Evolutionary conservation across 352 stramenopile genomes (phyloP), one percentile per base, ranked within the genome.

Genomic region (Heterotrichella gracilis): DNA sequence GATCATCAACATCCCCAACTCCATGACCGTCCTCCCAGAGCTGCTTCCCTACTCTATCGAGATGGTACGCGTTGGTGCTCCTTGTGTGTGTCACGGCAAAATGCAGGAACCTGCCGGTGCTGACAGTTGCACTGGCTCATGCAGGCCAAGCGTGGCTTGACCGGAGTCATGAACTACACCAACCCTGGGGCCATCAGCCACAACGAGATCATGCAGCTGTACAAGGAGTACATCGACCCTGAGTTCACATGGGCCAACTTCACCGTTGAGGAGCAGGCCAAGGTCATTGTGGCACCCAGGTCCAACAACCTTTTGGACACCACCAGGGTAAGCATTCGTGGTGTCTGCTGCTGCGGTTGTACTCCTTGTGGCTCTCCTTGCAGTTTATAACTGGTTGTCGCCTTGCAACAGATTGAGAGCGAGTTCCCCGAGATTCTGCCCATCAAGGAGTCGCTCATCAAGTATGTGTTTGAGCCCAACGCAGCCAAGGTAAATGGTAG

Each of bases 131-230:
- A n/a, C n/a, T n/a, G n/a, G n/a, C n/a, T n/a, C n/a, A n/a, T n/a
- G n/a, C n/a, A n/a, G n/a, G n/a, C n/a, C n/a, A n/a, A 42, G 1
- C 14, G 25, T 4, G 64, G 70, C 25, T 22, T 68, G 2, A 75
- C 70, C 20, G 84, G 85, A 69, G 78, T 90, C 9, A 83, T 87
- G 76, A 93, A 93, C 79, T 93, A 91, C 78, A 88, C 81, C 75
- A 93, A 92, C 75, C 85, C 85, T 1, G 85, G 85, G 14, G 82
- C 84, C 3, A 89, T 93, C 75, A 88, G 81, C 19, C 85, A 93
- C 80, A 90, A 91, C 73, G 74, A 91, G 74, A 83, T 88, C 24
- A 77, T 93, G 42, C 78, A 86, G 69, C 74, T 90, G 64, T 93
- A 90, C 77, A 89, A 79, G 39, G 82, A 88, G 75, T 84, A 89